These are phyloP conservation scores for Paecilomyces formosus DNA, from an alignment of 2,329 filamentous ascomycete genomes.

Conservation along the genomic window DNA sequence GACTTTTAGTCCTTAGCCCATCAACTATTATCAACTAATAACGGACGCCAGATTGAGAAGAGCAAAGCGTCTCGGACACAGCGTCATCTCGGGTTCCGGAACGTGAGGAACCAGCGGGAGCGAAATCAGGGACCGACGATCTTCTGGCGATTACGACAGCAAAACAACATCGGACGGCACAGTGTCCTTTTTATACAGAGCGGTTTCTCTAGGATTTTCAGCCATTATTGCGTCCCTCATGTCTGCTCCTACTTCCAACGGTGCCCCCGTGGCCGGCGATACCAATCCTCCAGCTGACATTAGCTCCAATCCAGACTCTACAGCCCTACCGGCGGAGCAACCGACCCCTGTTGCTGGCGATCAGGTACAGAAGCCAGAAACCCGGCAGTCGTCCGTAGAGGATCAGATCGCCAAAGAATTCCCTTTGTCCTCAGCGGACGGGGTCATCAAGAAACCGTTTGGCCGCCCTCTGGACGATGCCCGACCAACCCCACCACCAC, in stretches of 20 bases:
- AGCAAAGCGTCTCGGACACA: not conserved
- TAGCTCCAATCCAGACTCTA: not conserved
- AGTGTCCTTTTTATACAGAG: not conserved
- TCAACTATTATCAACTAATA: too few relatives aligned
- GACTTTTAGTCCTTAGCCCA: too few relatives aligned
- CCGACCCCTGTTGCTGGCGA: conserved; percentile 4
- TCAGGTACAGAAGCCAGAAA: conserved; percentile 1
- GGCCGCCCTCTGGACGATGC: conserved; percentile 49
- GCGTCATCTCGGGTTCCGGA: not conserved
- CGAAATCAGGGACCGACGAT: not conserved
- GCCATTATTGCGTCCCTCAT: not conserved
- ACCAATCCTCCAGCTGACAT: not conserved
- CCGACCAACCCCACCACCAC: conserved; percentile 49
- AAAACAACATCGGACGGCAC: not conserved
- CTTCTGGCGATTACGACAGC: not conserved
- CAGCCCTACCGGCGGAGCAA: not conserved
- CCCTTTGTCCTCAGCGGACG: conserved; percentile 31
- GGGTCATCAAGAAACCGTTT: conserved; percentile 50
- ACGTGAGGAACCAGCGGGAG: not conserved
- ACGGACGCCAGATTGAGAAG: not conserved
- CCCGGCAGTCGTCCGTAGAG: conserved; percentile 3
- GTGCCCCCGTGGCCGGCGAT: not conserved
- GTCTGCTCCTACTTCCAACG: not conserved
- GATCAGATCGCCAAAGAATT: conserved; percentile 18
- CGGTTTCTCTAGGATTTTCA: not conserved